Evolutionary conservation across 73 alveolate species (phyloP).

Genomic region (Blepharisma japonicum): DNA sequence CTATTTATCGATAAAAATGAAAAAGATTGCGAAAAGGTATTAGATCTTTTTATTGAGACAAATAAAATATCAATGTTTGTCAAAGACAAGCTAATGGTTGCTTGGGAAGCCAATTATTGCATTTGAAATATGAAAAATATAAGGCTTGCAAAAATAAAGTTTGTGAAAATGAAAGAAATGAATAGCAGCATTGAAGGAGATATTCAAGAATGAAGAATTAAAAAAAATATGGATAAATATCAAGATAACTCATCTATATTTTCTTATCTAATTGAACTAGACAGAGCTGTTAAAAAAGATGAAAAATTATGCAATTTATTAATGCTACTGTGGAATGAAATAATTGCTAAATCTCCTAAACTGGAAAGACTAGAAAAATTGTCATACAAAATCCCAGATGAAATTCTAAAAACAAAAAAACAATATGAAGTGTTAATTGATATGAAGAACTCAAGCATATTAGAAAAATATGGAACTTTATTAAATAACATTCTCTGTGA

Average conservation of each 20-base stretch:
- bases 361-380: not conserved
- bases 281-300: not conserved
- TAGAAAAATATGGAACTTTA: not conserved
- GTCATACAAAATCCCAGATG: too few species aligned
- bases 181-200: not conserved
- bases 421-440: not conserved
- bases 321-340: not conserved
- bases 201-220: not conserved
- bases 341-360: not conserved
- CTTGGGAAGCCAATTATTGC: constrained; percentile 21
- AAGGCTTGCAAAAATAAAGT: constrained; percentile 4
- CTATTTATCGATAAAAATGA: too few species aligned
- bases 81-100: not conserved
- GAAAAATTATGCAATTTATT: not conserved
- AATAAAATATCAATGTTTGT: too few species aligned
- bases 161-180: not conserved
- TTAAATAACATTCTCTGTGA: not conserved
- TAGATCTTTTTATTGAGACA: too few species aligned
- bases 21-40: too few species aligned
- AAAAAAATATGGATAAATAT: not conserved
- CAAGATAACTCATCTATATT: not conserved
- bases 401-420: not conserved
- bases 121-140: not conserved
- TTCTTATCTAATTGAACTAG: not conserved
- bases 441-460: not conserved